phyloP scores from a whole-genome alignment of 768 basidiomycete species.

The Paxillus rubicundulus region DNA sequence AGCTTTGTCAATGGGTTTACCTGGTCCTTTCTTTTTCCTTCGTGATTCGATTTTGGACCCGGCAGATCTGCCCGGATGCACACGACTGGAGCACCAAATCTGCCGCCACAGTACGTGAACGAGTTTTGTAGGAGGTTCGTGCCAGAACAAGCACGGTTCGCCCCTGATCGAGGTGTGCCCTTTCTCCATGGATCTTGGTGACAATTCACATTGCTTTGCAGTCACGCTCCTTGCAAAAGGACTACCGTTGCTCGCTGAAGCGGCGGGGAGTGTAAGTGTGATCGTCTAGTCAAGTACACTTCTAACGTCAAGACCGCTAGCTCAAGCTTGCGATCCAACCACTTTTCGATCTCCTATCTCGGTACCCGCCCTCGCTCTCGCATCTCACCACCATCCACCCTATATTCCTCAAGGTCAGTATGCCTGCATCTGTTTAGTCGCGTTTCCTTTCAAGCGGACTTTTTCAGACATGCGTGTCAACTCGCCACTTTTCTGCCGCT shows the following conservation, averaged over 20 bases:
- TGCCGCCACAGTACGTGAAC: conserved; percentile 42
- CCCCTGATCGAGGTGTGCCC: conserved; percentile 62
- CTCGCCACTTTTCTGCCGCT: conserved; percentile 52
- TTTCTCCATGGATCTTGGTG: background rate
- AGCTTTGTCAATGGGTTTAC: conserved; percentile 25
- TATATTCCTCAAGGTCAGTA: conserved; percentile 58
- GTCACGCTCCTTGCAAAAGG: conserved; percentile 67
- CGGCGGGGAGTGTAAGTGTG: conserved; percentile 49
- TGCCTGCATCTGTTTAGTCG: background rate
- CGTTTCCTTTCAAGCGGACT: background rate
- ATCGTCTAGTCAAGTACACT: background rate
- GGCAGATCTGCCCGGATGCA: conserved; percentile 59
- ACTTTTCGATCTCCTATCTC: conserved; percentile 54
- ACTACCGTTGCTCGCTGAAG: conserved; percentile 50
- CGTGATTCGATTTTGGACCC: background rate
- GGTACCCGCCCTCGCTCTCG: conserved; percentile 56
- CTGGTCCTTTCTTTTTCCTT: background rate
- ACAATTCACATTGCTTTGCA: conserved; percentile 26
- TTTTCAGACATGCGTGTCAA: conserved; percentile 53
- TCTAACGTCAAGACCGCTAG: conserved; percentile 32
- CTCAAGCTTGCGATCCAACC: conserved; percentile 51
- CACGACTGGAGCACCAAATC: conserved; percentile 35
- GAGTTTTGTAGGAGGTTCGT: conserved; percentile 63
- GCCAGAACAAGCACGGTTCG: conserved; percentile 60
- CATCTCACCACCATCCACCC: conserved; percentile 72